These are phyloP conservation scores for Prunus davidiana DNA, from an alignment of 306 rosid species.

Conservation along the genomic window DNA sequence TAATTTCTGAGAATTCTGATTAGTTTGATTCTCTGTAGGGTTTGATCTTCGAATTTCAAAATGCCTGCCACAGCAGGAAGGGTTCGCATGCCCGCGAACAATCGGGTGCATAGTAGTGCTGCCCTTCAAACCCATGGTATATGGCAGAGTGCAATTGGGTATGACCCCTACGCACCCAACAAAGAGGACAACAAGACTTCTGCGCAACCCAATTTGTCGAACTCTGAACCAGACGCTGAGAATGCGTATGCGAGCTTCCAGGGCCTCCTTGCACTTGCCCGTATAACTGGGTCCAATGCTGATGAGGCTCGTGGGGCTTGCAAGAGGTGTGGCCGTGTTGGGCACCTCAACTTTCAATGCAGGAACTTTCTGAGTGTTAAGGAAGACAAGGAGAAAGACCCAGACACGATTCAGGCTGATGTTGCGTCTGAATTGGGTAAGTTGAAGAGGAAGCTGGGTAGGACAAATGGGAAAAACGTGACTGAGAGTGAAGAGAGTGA, in stretches of 20 bases:
- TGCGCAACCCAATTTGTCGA: slow-evolving; percentile 36
- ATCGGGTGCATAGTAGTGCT: slow-evolving; percentile 94
- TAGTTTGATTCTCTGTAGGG: slow-evolving; percentile 10
- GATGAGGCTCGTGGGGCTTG: slow-evolving; percentile 83
- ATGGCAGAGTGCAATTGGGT: slow-evolving; percentile 97
- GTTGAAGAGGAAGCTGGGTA: slow-evolving; percentile 53
- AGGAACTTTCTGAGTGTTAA: slow-evolving; percentile 76
- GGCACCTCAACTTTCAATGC: slow-evolving; percentile 88
- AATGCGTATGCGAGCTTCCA: slow-evolving; percentile 91
- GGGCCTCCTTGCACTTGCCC: slow-evolving; percentile 93
- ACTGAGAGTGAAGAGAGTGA: slow-evolving; percentile 60
- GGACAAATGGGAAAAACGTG: slow-evolving; percentile 34
- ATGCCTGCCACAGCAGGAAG: slow-evolving; percentile 98
- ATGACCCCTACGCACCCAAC: slow-evolving; percentile 89
- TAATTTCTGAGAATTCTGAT: background rate
- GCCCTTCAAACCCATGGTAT: slow-evolving; percentile 97
- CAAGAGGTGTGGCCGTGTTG: slow-evolving; percentile 94
- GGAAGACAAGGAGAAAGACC: slow-evolving; percentile 73
- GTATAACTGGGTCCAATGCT: slow-evolving; percentile 68
- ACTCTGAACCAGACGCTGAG: slow-evolving; percentile 69
- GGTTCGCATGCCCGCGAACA: slow-evolving; percentile 99
- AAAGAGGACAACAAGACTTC: slow-evolving; percentile 66
- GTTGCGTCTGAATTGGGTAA: slow-evolving; percentile 56
- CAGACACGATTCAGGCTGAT: slow-evolving; percentile 47
- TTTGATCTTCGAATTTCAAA: slow-evolving; percentile 38